phyloP scores from a whole-genome alignment of 331 rosid genomes.

The Prunus yedoensis region DNA sequence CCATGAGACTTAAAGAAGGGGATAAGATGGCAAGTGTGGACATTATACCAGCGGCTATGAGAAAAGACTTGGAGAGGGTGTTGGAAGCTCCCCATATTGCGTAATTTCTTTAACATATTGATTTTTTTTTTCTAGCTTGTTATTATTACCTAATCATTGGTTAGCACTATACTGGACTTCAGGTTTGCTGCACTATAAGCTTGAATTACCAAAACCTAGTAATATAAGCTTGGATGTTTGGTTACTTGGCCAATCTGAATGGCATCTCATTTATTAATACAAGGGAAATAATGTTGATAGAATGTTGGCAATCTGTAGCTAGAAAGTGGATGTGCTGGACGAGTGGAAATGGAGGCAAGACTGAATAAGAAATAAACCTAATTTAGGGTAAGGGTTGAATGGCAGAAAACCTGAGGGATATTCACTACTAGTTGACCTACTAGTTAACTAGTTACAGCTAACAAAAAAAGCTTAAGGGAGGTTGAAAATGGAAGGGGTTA shows the following conservation, averaged over 20 bases:
- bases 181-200: not conserved
- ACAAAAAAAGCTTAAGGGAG: not conserved
- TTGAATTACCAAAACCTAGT: not conserved
- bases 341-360: not conserved
- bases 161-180: conserved; percentile 11
- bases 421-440: not conserved
- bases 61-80: conserved; percentile 55
- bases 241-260: not conserved
- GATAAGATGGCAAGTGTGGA: conserved; percentile 95
- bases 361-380: not conserved
- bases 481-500: not conserved
- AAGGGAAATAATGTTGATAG: not conserved
- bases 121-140: not conserved
- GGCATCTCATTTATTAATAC: not conserved
- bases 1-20: conserved; percentile 80
- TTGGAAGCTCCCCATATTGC: conserved; percentile 41
- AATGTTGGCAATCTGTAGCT: not conserved
- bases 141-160: not conserved
- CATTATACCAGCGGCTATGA: conserved; percentile 75
- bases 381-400: not conserved
- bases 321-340: conserved; percentile 3
- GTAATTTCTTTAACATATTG: conserved; percentile 35
- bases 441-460: not conserved
- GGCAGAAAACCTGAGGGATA: not conserved
- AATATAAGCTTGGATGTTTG: not conserved